Evolutionary conservation across 768 basidiomycete species (phyloP).

Genomic region (Psilocybe cubensis): DNA sequence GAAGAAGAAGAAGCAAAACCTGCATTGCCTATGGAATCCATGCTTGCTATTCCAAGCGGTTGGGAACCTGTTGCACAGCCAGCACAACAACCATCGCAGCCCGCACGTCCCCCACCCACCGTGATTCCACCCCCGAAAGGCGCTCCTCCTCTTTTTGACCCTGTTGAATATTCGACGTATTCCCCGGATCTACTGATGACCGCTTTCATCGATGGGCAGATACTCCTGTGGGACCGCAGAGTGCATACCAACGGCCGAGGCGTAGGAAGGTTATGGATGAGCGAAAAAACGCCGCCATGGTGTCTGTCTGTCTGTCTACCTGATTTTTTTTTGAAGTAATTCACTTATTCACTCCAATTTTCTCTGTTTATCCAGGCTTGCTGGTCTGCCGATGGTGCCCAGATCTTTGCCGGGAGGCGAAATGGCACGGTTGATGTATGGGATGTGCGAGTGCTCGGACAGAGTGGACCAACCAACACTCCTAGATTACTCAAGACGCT

Average conservation of each 20-base stretch:
- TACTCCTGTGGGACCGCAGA: conserved; percentile 90
- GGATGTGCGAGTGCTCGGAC: conserved; percentile 87
- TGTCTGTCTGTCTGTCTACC: conserved; percentile 80
- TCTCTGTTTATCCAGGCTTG: conserved; percentile 64
- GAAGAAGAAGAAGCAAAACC: conserved; percentile 17
- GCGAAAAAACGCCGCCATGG: conserved; percentile 94
- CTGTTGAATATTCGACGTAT: conserved; percentile 59
- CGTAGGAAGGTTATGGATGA: conserved; percentile 85
- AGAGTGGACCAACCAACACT: conserved; percentile 59
- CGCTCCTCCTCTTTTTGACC: conserved; percentile 75
- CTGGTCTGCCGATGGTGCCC: conserved; percentile 88
- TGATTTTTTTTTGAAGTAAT: background rate
- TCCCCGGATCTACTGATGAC: conserved; percentile 89
- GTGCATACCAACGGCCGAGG: conserved; percentile 65
- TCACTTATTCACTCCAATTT: background rate
- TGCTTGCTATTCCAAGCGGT: conserved; percentile 24
- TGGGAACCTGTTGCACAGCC: conserved; percentile 16
- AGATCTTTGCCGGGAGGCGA: conserved; percentile 89
- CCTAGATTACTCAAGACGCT: conserved; percentile 83
- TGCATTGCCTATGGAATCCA: conserved; percentile 19
- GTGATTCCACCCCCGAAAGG: conserved; percentile 67
- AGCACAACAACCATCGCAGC: conserved; percentile 8
- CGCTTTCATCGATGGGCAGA: conserved; percentile 89
- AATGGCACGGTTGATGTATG: conserved; percentile 92
- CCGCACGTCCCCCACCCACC: conserved; percentile 19